Percentiles rank a stretch among this genome's conserved stretches.
These are phyloP conservation scores for Aspergillus vadensis DNA, from an alignment of 2,329 filamentous ascomycete species.

Conservation along the genomic window DNA sequence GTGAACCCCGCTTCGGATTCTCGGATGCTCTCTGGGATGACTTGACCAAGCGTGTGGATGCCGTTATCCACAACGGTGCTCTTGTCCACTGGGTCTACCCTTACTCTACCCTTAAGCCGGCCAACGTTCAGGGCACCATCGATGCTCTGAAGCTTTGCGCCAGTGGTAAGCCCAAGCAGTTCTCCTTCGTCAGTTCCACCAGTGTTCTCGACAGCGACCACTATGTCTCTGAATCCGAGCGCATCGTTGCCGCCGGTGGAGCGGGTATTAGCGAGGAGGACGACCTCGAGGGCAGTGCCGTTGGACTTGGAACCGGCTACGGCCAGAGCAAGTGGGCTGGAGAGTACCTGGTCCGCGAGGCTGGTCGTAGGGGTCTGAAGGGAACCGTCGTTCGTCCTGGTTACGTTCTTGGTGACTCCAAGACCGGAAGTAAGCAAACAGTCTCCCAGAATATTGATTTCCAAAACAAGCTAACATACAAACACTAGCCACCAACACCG, in stretches of 20 bases:
- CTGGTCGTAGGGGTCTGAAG: slow-evolving; percentile 72
- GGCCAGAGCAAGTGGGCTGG: slow-evolving; percentile 88
- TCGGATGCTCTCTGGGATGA: slow-evolving; percentile 64
- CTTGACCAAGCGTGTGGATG: slow-evolving; percentile 67
- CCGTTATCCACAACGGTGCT: slow-evolving; percentile 81
- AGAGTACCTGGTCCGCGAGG: slow-evolving; percentile 73
- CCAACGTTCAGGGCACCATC: slow-evolving; percentile 81
- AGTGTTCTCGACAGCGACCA: slow-evolving; percentile 79
- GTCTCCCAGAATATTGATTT: neutral
- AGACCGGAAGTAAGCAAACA: slow-evolving; percentile 55
- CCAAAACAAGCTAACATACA: neutral
- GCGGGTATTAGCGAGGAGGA: slow-evolving; percentile 72
- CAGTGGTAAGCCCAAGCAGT: slow-evolving; percentile 74
- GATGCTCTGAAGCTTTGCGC: slow-evolving; percentile 75
- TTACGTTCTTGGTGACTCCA: slow-evolving; percentile 76
- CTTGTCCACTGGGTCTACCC: slow-evolving; percentile 76
- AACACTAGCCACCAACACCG: slow-evolving; percentile 62
- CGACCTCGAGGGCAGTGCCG: slow-evolving; percentile 73
- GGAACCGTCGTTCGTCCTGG: slow-evolving; percentile 80
- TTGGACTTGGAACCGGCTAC: slow-evolving; percentile 81
- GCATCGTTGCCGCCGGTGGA: slow-evolving; percentile 61
- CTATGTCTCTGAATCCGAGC: slow-evolving; percentile 73
- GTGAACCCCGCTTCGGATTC: slow-evolving; percentile 73
- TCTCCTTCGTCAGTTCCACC: slow-evolving; percentile 82
- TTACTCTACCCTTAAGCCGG: slow-evolving; percentile 69